Conservation (phyloP, 106 monocot species). For the Ottelia alismoides region DNA sequence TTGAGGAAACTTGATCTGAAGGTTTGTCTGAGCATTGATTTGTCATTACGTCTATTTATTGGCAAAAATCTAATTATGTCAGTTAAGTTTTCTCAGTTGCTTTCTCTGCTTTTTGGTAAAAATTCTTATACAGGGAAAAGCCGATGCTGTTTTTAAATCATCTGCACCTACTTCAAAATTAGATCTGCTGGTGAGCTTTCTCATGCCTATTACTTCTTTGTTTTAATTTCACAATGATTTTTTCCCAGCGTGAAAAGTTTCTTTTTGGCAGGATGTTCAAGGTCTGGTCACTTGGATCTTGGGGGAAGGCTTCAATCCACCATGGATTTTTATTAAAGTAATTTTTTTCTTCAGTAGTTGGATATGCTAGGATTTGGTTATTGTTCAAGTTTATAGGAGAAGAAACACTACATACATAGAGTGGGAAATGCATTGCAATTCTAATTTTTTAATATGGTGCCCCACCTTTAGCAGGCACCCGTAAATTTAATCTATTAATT, state of each 20-base stretch:
- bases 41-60: too few relatives aligned
- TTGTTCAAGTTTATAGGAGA: not conserved
- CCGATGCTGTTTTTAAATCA: slow-evolving; percentile 60
- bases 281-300: slow-evolving; percentile 90
- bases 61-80: too few relatives aligned
- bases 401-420: not conserved
- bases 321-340: slow-evolving; percentile 95
- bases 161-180: slow-evolving; percentile 33
- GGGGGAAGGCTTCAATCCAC: slow-evolving; percentile 80
- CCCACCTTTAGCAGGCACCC: not conserved
- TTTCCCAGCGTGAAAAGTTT: not conserved
- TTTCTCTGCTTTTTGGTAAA: too few relatives aligned
- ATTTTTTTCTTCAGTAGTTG: too few relatives aligned
- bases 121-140: slow-evolving; percentile 49
- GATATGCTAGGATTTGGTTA: too few relatives aligned
- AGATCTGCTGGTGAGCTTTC: slow-evolving; percentile 49
- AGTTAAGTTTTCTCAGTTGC: too few relatives aligned
- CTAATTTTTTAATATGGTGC: not conserved
- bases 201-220: not conserved
- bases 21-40: too few relatives aligned
- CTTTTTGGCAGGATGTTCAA: slow-evolving; percentile 59
- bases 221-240: not conserved
- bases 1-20: too few relatives aligned
- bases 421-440: not conserved
- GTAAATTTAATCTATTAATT: too few relatives aligned